A percentile compares a stretch with the other conserved stretches of the same genome.
phyloP scores from a whole-genome alignment of 2,329 filamentous ascomycete genomes.

The Cladosporium cucumerinum region DNA sequence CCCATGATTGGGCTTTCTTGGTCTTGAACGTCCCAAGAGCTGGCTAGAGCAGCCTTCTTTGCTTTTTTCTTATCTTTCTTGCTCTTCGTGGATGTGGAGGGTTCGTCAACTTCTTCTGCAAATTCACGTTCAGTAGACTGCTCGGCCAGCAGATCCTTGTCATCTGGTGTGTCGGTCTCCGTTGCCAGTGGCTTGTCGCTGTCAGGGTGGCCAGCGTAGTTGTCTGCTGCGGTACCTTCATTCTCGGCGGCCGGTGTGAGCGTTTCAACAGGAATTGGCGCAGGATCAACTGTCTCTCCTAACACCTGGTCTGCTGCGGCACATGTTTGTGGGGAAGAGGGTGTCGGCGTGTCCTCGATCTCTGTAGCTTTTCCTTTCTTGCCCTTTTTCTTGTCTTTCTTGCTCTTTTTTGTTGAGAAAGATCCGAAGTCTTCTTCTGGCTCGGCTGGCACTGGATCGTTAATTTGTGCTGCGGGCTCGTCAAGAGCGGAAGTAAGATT shows the following conservation, averaged over 20 bases:
- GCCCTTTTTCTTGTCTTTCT: conserved; percentile 40
- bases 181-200: not conserved
- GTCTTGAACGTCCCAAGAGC: not conserved
- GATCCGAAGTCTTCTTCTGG: conserved; percentile 18
- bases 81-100: conserved; percentile 26
- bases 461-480: not conserved
- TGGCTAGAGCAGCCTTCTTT: conserved; percentile 17
- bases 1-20: not conserved
- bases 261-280: not conserved
- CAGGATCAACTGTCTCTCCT: not conserved
- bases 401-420: conserved; percentile 24
- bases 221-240: conserved; percentile 1
- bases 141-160: conserved; percentile 18
- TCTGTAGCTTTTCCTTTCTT: conserved; percentile 18
- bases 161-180: not conserved
- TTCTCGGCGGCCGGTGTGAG: not conserved
- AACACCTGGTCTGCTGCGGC: not conserved
- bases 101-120: conserved; percentile 20
- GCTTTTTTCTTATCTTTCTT: conserved; percentile 46
- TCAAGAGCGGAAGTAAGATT: not conserved
- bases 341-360: not conserved
- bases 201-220: conserved; percentile 1
- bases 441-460: not conserved
- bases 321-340: not conserved
- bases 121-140: not conserved